These are phyloP conservation scores for Petunia axillaris DNA, from an alignment of 257 asterid species.

Conservation along the genomic window DNA sequence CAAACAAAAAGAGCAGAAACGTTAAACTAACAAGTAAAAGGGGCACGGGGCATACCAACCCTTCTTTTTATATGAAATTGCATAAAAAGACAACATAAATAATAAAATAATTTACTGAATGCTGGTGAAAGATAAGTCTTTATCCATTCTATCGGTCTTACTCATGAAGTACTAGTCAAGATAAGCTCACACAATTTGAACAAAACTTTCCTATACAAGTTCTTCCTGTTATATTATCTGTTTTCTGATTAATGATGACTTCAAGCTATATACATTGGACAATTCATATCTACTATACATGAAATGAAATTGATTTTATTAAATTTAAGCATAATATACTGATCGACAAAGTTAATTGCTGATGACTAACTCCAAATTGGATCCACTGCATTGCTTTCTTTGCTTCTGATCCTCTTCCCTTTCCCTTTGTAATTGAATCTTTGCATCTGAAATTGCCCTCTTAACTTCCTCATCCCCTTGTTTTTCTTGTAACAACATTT, in stretches of 20 bases:
- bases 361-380: slow-evolving; percentile 6
- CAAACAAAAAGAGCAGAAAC: background rate
- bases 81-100: background rate
- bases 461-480: slow-evolving; percentile 52
- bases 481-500: slow-evolving; percentile 54
- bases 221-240: background rate
- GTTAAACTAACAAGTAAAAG: background rate
- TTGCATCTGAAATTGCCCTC: slow-evolving; percentile 41
- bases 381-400: slow-evolving; percentile 14
- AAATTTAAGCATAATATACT: background rate
- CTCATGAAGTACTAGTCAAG: background rate
- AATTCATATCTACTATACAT: background rate
- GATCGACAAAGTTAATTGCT: slow-evolving; percentile 22
- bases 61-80: background rate
- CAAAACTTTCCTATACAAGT: background rate
- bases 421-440: slow-evolving; percentile 41
- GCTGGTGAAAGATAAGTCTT: background rate
- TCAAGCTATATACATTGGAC: background rate
- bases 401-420: slow-evolving; percentile 25
- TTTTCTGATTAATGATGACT: background rate
- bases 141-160: background rate
- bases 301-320: slow-evolving; percentile 9
- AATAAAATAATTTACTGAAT: background rate
- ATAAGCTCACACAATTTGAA: background rate
- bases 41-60: background rate